These are phyloP conservation scores for Hypoxylon cercidicola DNA, from an alignment of 495 filamentous ascomycete genomes.

Conservation along the genomic window DNA sequence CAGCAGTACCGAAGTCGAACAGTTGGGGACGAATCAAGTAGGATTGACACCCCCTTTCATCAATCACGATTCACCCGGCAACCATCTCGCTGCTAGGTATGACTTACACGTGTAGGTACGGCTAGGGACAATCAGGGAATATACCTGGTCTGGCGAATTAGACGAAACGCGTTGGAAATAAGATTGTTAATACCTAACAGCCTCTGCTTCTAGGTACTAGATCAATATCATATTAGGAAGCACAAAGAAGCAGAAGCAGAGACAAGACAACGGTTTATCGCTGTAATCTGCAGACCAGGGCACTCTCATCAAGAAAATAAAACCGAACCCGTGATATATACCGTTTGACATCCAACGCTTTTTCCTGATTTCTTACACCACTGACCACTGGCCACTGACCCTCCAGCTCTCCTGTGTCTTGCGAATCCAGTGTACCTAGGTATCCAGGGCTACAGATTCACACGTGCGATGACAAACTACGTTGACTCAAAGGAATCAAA, in stretches of 20 bases:
- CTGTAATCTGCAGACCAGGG: slow-evolving; percentile 21
- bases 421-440: no score
- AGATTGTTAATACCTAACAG: slow-evolving; percentile 10
- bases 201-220: slow-evolving; percentile 1
- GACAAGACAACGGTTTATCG: slow-evolving; percentile 17
- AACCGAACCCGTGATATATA: slow-evolving; percentile 32
- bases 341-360: slow-evolving; percentile 21
- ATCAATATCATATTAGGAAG: slow-evolving; percentile 15
- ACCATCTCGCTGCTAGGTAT: slow-evolving; percentile 32
- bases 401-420: background rate
- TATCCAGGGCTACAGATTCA: no score
- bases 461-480: no score
- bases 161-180: slow-evolving; percentile 17
- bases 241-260: slow-evolving; percentile 1
- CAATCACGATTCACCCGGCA: slow-evolving; percentile 39
- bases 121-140: slow-evolving; percentile 17
- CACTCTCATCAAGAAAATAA: slow-evolving; percentile 30
- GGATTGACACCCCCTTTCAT: slow-evolving; percentile 31
- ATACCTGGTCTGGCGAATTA: slow-evolving; percentile 18
- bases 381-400: background rate
- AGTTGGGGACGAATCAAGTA: slow-evolving; percentile 24
- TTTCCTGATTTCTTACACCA: slow-evolving; percentile 12
- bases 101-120: slow-evolving; percentile 3
- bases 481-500: no score
- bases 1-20: slow-evolving; percentile 26